A percentile compares a stretch with the other conserved stretches of the same genome.
These are phyloP conservation scores for Quercus engelmannii DNA, from an alignment of 306 rosid genomes.

Conservation along the genomic window DNA sequence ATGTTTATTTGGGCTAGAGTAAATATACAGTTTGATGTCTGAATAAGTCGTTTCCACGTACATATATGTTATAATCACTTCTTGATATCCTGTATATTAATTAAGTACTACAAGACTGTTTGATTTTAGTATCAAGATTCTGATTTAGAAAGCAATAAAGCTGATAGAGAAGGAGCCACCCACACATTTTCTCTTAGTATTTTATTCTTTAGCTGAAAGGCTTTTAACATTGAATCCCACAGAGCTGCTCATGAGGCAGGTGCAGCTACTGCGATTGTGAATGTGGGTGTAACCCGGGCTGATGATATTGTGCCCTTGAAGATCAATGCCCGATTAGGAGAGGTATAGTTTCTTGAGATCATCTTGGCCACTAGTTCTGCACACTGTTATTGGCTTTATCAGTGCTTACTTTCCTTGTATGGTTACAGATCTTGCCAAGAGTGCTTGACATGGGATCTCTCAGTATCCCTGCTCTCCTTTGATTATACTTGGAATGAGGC, in stretches of 20 bases:
- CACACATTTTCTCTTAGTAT: not conserved
- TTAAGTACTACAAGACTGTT: not conserved
- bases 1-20: not conserved
- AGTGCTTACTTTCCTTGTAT: constrained; percentile 18
- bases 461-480: constrained; percentile 48
- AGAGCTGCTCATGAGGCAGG: constrained; percentile 90
- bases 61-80: not conserved
- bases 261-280: constrained; percentile 84
- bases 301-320: constrained; percentile 80
- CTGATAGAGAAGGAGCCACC: not conserved
- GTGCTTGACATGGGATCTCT: constrained; percentile 81
- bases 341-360: constrained; percentile 45
- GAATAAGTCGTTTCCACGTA: not conserved
- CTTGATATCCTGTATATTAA: not conserved
- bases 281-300: constrained; percentile 79
- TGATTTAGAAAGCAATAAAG: not conserved
- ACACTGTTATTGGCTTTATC: not conserved
- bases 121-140: not conserved
- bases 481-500: constrained; percentile 4
- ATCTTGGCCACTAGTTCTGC: constrained; percentile 3
- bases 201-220: not conserved
- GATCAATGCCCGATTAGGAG: constrained; percentile 86
- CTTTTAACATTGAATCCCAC: constrained; percentile 18
- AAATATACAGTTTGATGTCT: not conserved
- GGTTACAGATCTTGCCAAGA: constrained; percentile 74